phyloP scores from a whole-genome alignment of 1,284 basidiomycete species.

The Bjerkandera adusta region DNA sequence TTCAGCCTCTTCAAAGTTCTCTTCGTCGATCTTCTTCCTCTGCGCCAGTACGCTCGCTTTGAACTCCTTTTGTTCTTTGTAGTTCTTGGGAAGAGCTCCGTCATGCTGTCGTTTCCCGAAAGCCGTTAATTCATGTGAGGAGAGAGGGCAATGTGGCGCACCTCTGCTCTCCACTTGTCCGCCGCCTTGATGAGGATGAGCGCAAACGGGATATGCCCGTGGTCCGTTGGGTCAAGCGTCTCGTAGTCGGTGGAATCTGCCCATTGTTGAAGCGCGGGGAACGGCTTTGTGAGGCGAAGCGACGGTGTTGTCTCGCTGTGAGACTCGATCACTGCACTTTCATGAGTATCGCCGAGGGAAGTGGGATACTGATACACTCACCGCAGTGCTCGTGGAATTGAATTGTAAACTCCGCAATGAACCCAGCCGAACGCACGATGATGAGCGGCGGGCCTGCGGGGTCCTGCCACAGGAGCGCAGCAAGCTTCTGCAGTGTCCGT shows the following conservation, averaged over 20 bases:
- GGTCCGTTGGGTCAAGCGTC: slow-evolving; percentile 80
- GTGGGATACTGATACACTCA: slow-evolving; percentile 29
- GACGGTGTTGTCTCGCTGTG: slow-evolving; percentile 59
- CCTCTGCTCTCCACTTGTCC: slow-evolving; percentile 75
- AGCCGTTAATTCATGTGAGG: background rate
- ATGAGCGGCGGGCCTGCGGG: slow-evolving; percentile 63
- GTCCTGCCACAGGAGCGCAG: slow-evolving; percentile 68
- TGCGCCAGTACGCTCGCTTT: slow-evolving; percentile 60
- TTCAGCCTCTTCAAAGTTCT: slow-evolving; percentile 95
- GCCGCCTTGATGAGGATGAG: slow-evolving; percentile 83
- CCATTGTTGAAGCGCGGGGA: slow-evolving; percentile 76
- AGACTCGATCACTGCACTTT: slow-evolving; percentile 24
- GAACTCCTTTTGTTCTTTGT: slow-evolving; percentile 77
- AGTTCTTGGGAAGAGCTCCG: slow-evolving; percentile 59
- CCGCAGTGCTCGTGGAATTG: slow-evolving; percentile 86
- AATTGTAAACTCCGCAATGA: slow-evolving; percentile 84
- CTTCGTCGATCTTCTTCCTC: slow-evolving; percentile 80
- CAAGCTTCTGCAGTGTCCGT: slow-evolving; percentile 53
- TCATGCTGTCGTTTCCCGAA: slow-evolving; percentile 47
- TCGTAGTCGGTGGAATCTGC: slow-evolving; percentile 72
- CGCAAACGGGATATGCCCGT: slow-evolving; percentile 86
- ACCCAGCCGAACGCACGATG: slow-evolving; percentile 80
- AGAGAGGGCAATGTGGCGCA: slow-evolving; percentile 32
- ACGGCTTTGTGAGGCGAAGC: slow-evolving; percentile 86
- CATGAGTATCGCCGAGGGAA: background rate